These are phyloP conservation scores for Artemisia tridentata DNA, from an alignment of 129 eudicot genomes.

Conservation along the genomic window DNA sequence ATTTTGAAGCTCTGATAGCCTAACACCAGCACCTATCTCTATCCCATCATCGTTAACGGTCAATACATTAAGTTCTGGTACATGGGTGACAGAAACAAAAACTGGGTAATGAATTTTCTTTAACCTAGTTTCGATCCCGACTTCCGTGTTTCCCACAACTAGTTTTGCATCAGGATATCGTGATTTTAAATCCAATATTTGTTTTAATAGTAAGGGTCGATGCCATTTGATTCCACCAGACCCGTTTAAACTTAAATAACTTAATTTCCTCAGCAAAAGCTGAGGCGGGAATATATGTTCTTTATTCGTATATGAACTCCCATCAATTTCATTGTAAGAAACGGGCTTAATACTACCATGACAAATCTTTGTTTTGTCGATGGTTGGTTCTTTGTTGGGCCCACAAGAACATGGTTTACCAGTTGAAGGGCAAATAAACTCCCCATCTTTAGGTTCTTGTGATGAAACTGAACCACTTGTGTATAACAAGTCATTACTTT, in stretches of 20 bases:
- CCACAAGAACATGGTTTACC: slow-evolving; percentile 97
- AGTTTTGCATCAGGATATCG: slow-evolving; percentile 80
- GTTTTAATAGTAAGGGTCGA: slow-evolving; percentile 64
- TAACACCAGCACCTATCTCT: slow-evolving; percentile 90
- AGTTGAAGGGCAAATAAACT: slow-evolving; percentile 88
- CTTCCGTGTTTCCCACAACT: slow-evolving; percentile 87
- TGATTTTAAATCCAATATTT: slow-evolving; percentile 68
- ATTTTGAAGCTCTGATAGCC: slow-evolving; percentile 63
- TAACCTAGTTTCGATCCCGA: slow-evolving; percentile 87
- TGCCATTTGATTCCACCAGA: slow-evolving; percentile 80
- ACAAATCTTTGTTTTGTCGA: slow-evolving; percentile 20
- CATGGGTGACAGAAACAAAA: slow-evolving; percentile 61
- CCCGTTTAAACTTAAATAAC: slow-evolving; percentile 60
- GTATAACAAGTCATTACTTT: slow-evolving; percentile 71
- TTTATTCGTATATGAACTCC: slow-evolving; percentile 68
- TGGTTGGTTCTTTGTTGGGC: slow-evolving; percentile 33
- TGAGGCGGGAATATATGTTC: slow-evolving; percentile 98
- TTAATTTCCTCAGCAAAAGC: slow-evolving; percentile 54
- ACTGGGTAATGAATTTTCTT: slow-evolving; percentile 78
- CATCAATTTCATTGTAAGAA: slow-evolving; percentile 72
- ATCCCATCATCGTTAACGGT: slow-evolving; percentile 63
- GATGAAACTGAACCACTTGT: slow-evolving; percentile 35
- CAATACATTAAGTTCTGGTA: slow-evolving; percentile 72
- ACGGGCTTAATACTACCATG: slow-evolving; percentile 35
- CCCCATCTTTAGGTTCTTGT: slow-evolving; percentile 31